phyloP scores from a whole-genome alignment of 2,329 filamentous ascomycete genomes.

The Fusarium subglutinans region DNA sequence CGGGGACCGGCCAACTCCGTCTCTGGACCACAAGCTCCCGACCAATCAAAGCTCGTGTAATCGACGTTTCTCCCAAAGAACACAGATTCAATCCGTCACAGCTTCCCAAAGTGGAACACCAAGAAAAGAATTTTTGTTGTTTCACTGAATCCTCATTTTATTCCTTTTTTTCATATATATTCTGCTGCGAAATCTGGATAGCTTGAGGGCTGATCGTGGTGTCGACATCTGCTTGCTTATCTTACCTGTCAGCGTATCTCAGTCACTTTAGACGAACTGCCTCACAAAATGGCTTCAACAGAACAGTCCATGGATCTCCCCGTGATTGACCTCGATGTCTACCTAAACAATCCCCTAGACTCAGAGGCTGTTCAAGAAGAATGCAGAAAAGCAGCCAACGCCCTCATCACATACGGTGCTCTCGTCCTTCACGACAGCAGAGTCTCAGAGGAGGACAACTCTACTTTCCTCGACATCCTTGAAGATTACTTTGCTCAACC shows the following conservation, averaged over 20 bases:
- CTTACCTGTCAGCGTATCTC: neutral
- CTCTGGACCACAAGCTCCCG: neutral
- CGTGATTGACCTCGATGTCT: constrained; percentile 67
- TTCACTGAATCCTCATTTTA: neutral
- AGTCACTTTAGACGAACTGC: neutral
- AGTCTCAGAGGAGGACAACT: constrained; percentile 64
- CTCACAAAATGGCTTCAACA: constrained; percentile 31
- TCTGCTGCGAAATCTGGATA: neutral
- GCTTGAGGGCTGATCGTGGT: neutral
- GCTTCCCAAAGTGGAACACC: constrained; percentile 31
- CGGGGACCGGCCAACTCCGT: constrained; percentile 37
- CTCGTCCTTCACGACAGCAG: constrained; percentile 69
- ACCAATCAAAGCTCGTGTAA: constrained; percentile 27
- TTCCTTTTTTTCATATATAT: neutral
- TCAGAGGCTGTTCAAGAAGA: constrained; percentile 59
- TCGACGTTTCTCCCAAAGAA: constrained; percentile 17
- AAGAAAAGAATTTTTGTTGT: constrained; percentile 12
- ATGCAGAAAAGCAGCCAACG: constrained; percentile 63
- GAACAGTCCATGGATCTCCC: constrained; percentile 64
- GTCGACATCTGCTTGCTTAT: neutral
- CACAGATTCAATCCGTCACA: constrained; percentile 31
- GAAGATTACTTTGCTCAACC: constrained; percentile 72
- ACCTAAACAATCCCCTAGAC: constrained; percentile 55
- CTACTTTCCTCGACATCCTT: constrained; percentile 67
- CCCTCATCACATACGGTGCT: constrained; percentile 68